Evolutionary conservation across 495 filamentous ascomycete genomes (phyloP).

Genomic region (Xanthoparmelia taractica): DNA sequence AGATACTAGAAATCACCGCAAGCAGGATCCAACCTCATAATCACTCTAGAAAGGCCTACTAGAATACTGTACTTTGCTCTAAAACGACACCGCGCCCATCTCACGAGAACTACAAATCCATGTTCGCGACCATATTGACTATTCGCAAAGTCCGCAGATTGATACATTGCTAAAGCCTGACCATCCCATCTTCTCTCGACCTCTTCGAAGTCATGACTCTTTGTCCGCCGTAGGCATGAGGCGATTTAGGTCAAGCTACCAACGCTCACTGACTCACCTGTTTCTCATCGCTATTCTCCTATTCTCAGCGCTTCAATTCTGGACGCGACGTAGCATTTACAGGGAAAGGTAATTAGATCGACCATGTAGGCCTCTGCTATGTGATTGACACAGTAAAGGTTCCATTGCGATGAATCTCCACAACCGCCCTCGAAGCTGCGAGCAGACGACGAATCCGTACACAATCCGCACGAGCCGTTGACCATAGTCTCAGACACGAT

Average conservation of each 20-base stretch:
- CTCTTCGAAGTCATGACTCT: neutral
- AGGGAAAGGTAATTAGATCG: constrained; percentile 1
- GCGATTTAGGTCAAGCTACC: constrained; percentile 1
- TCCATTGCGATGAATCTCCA: constrained; percentile 2
- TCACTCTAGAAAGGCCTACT: no score
- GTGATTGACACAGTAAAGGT: constrained; percentile 1
- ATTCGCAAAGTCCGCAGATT: neutral
- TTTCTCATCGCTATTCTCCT: constrained; percentile 1
- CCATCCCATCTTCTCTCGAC: neutral
- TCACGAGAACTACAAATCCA: no score
- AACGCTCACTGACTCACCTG: neutral
- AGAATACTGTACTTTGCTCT: no score
- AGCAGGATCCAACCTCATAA: no score
- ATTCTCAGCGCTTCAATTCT: constrained; percentile 2
- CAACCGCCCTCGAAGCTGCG: neutral
- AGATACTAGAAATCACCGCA: no score
- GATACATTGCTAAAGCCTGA: neutral
- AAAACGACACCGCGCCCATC: no score
- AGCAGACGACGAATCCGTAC: constrained; percentile 4
- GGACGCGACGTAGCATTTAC: constrained; percentile 1
- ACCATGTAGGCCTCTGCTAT: neutral
- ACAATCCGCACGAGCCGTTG: constrained; percentile 21
- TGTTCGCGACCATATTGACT: no score
- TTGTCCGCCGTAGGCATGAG: neutral
- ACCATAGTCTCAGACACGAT: constrained; percentile 17